Conservation (phyloP, 768 basidiomycete genomes). For the Phaeotremella skinneri region DNA sequence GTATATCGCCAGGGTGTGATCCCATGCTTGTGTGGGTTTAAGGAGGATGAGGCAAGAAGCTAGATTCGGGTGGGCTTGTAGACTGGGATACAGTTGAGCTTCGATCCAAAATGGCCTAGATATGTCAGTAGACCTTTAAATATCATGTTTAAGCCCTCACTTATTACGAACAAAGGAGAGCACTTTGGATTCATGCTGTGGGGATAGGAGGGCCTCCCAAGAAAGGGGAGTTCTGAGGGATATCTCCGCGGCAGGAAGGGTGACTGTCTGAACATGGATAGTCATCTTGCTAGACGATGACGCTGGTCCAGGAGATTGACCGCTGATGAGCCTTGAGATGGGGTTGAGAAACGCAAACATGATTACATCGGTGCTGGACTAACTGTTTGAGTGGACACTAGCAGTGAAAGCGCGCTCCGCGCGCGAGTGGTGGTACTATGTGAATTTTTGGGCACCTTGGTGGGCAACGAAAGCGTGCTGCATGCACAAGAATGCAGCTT, state of each 20-base stretch:
- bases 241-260: neutral
- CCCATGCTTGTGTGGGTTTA: conserved; percentile 17
- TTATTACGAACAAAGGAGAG: conserved; percentile 19
- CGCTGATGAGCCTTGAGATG: too few relatives aligned
- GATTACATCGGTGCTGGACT: too few relatives aligned
- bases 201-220: conserved; percentile 1
- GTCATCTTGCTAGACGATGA: neutral
- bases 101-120: conserved; percentile 33
- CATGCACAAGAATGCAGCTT: too few relatives aligned
- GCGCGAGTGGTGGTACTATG: too few relatives aligned
- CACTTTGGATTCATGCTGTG: conserved; percentile 6
- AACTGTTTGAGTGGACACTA: too few relatives aligned
- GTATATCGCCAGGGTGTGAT: conserved; percentile 21
- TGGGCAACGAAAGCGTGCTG: too few relatives aligned
- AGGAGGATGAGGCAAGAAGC: conserved; percentile 27
- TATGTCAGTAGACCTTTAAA: neutral
- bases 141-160: conserved; percentile 6
- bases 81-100: conserved; percentile 8
- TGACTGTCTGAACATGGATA: neutral
- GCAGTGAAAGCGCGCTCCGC: too few relatives aligned
- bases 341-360: too few relatives aligned
- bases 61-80: conserved; percentile 17
- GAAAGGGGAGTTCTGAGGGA: neutral
- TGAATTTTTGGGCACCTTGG: too few relatives aligned
- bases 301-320: neutral